Evolutionary conservation across 352 stramenopile species (phyloP), one percentile per base, ranked within the genome.

Genomic region (Achlya hypogyna): DNA sequence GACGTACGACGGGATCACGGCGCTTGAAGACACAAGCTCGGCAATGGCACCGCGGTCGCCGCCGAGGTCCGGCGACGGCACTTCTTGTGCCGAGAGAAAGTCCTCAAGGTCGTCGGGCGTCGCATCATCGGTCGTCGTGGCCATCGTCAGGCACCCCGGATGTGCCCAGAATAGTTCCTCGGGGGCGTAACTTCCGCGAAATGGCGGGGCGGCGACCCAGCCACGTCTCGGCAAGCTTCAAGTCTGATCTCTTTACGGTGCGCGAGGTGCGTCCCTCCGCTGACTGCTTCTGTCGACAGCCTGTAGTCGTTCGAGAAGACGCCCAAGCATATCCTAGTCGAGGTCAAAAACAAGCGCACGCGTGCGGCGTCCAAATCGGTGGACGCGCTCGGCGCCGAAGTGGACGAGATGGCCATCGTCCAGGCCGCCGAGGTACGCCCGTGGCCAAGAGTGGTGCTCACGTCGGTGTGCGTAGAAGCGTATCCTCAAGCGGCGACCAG

Each of bases 1-100:
- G 18, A 90, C 69, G 56, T 91, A 91, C 63, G 35, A 47, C 35
- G 25, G 53, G 23, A 65, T 47, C 8, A n/a, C 5, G 20, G 18
- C 40, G 3, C 9, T 22, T 18, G 29, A 10, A 12, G 16, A n/a
- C 40, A 23, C 38, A n/a, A 67, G n/a, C 5, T 49, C n/a, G 8
- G 22, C 40, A 35, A 67, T 67, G 6, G 27, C 42, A n/a, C 10
- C 14, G 38, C 59, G 60, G 29, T 67, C 60, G 32, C 1, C 25
- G 1, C 14, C 10, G n/a, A 49, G 40, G 34, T 67, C n/a, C 9
- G 60, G 60, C 60, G 51, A 27, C 20, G 60, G 60, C 12, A 67
- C 43, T 1, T 12, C 22, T 2, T 23, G 18, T 5, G 14, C 60
- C 2, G 14, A 20, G 18, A 67, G 60, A 38, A 67, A 49, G 9